Evolutionary conservation across 805 yeast species (phyloP).

Genomic region (Nakazawaea peltata): DNA sequence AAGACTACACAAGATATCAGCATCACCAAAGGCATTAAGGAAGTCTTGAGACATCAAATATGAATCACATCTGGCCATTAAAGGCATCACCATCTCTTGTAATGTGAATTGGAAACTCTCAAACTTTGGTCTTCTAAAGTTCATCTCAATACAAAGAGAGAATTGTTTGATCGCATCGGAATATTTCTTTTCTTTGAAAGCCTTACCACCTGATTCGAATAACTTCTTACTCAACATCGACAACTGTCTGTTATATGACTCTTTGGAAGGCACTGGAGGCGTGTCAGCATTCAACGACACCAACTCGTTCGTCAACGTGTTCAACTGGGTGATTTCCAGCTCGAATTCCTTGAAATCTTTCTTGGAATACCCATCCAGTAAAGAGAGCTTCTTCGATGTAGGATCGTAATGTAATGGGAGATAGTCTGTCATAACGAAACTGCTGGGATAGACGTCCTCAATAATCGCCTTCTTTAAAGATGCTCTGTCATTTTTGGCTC

Average conservation of each 20-base stretch:
- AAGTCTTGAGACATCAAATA: conserved; percentile 45
- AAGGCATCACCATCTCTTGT: conserved; percentile 57
- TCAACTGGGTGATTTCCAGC: conserved; percentile 25
- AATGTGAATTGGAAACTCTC: conserved; percentile 67
- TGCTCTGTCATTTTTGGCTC: too few species aligned
- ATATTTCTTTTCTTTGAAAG: conserved; percentile 46
- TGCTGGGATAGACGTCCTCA: too few species aligned
- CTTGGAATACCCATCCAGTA: conserved; percentile 15
- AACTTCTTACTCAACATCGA: conserved; percentile 55
- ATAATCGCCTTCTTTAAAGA: too few species aligned
- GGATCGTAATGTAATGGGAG: conserved; percentile 23
- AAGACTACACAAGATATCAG: conserved; percentile 55
- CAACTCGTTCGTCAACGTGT: conserved; percentile 30
- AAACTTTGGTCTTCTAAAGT: conserved; percentile 60
- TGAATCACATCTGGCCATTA: conserved; percentile 69
- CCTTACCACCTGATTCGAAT: conserved; percentile 53
- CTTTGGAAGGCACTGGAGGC: conserved; percentile 46
- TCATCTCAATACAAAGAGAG: conserved; percentile 59
- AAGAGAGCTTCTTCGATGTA: conserved; percentile 19
- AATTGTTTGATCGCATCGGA: conserved; percentile 59
- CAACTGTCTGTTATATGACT: conserved; percentile 46
- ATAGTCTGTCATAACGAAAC: neutral
- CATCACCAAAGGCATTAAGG: conserved; percentile 58
- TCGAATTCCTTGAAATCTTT: conserved; percentile 16
- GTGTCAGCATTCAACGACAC: conserved; percentile 38